Conservation (phyloP, 495 filamentous ascomycete genomes). For the Trichoderma parareesei region DNA sequence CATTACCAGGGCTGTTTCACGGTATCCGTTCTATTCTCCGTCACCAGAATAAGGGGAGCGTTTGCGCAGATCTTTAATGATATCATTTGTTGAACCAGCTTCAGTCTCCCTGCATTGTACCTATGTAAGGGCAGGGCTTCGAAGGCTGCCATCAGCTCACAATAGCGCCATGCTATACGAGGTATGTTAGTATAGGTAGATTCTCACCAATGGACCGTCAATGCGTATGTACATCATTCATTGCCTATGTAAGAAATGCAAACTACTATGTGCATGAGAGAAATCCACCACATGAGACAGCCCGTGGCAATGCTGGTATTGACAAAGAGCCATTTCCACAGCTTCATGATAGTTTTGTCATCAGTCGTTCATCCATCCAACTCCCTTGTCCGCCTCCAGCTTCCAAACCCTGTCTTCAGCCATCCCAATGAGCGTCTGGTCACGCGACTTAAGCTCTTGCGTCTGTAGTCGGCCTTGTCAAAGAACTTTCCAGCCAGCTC, state of each 20-base stretch:
- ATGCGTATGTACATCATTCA: conserved; percentile 1
- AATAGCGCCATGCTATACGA: background rate
- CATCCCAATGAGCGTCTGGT: too few species aligned
- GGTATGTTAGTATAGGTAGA: too few species aligned
- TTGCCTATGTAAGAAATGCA: background rate
- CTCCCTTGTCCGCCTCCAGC: too few species aligned
- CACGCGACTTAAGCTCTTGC: too few species aligned
- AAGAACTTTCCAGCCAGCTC: background rate
- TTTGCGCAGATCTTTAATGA: background rate
- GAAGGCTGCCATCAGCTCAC: background rate
- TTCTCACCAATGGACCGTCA: background rate
- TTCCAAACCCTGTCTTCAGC: too few species aligned
- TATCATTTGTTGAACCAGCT: too few species aligned
- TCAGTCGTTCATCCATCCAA: too few species aligned
- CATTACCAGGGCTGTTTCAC: background rate
- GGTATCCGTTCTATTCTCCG: background rate
- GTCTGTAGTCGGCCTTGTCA: too few species aligned
- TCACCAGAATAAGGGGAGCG: too few species aligned
- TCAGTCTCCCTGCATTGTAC: too few species aligned
- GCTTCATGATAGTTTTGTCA: background rate
- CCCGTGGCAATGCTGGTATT: background rate
- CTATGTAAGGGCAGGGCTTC: background rate
- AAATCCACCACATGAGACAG: background rate
- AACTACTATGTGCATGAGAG: conserved; percentile 1
- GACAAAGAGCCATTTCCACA: background rate